Percentiles rank a stretch among this genome's conserved stretches.
These are phyloP conservation scores for Skeletonema marinoi DNA, from an alignment of 108 stramenopile species.

Conservation along the genomic window DNA sequence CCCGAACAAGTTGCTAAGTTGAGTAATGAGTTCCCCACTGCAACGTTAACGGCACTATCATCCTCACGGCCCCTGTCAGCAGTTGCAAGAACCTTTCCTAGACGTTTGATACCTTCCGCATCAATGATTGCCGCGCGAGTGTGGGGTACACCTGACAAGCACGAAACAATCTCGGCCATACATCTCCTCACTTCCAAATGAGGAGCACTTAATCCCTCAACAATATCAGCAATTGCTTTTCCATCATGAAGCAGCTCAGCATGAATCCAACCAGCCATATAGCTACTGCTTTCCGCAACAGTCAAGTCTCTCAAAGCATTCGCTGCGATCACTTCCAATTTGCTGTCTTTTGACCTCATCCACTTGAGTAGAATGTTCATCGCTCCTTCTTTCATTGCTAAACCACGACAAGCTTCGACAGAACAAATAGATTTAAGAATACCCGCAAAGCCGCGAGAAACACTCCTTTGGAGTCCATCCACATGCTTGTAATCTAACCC, in stretches of 20 bases:
- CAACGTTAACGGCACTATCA: conserved; percentile 47
- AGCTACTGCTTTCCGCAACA: conserved; percentile 46
- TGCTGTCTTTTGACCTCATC: conserved; percentile 49
- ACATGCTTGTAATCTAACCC: conserved; percentile 8
- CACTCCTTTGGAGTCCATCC: background rate
- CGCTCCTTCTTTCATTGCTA: conserved; percentile 67
- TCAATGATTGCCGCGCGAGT: conserved; percentile 68
- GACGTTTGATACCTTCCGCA: conserved; percentile 50
- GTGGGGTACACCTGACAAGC: conserved; percentile 62
- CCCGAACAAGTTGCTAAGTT: conserved; percentile 62
- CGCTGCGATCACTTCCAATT: conserved; percentile 48
- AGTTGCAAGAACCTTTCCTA: conserved; percentile 45
- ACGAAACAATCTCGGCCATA: conserved; percentile 60
- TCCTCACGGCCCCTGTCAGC: conserved; percentile 28
- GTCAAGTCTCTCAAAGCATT: conserved; percentile 57
- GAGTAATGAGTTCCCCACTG: conserved; percentile 59
- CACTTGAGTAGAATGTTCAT: conserved; percentile 56
- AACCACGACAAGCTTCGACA: conserved; percentile 51
- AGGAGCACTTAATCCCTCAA: conserved; percentile 9
- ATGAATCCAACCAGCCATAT: conserved; percentile 80
- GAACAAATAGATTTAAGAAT: conserved; percentile 66
- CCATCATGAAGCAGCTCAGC: conserved; percentile 72
- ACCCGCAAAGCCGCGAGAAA: background rate
- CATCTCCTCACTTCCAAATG: conserved; percentile 53
- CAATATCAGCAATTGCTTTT: conserved; percentile 52